These are phyloP conservation scores for Podila epicladia DNA, from an alignment of 192 early-diverging fungal species.

Conservation along the genomic window DNA sequence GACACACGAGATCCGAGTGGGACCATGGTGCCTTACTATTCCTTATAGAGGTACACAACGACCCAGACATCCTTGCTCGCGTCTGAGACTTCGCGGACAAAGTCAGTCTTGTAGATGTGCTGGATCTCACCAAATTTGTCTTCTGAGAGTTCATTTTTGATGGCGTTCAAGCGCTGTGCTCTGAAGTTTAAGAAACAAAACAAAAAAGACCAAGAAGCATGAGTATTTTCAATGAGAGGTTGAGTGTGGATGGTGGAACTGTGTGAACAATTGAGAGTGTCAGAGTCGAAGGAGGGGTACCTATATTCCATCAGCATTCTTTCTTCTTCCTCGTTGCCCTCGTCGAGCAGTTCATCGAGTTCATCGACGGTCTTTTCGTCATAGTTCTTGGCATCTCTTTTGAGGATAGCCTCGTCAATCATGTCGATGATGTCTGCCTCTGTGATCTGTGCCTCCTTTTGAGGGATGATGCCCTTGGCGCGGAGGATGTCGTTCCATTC, in stretches of 20 bases:
- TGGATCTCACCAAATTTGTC: constrained; percentile 88
- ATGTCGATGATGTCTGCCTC: constrained; percentile 81
- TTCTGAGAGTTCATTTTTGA: constrained; percentile 72
- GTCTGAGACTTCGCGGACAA: constrained; percentile 87
- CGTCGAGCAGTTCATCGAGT: constrained; percentile 80
- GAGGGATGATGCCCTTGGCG: constrained; percentile 88
- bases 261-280: background rate
- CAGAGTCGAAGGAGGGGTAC: constrained; percentile 20
- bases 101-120: constrained; percentile 95
- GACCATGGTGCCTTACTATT: constrained; percentile 54
- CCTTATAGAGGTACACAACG: constrained; percentile 73
- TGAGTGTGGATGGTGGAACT: too few species aligned
- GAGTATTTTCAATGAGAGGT: background rate
- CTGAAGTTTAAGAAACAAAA: constrained; percentile 39
- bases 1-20: background rate
- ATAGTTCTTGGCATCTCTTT: constrained; percentile 65
- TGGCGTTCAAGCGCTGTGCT: constrained; percentile 85
- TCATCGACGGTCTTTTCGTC: constrained; percentile 80
- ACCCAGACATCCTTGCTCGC: constrained; percentile 80
- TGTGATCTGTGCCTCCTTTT: constrained; percentile 72
- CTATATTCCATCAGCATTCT: constrained; percentile 81
- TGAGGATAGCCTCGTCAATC: constrained; percentile 73
- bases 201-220: background rate
- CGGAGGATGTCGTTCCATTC: constrained; percentile 96
- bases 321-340: constrained; percentile 81